Conservation (phyloP, 2,329 filamentous ascomycete genomes). For the Trichoderma semiorbis region DNA sequence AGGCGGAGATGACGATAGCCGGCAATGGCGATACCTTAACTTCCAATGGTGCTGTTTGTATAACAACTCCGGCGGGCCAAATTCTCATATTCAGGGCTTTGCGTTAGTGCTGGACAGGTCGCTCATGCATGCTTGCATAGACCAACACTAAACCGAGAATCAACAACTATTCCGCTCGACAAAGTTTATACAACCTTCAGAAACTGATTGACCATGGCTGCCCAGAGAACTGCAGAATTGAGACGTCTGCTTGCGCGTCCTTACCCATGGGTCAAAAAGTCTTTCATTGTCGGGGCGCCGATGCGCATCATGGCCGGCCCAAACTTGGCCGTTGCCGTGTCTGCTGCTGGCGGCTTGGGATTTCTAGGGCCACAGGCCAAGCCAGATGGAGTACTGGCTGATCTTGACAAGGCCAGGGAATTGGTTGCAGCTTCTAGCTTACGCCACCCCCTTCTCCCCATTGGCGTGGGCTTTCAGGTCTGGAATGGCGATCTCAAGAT, state of each 20-base stretch:
- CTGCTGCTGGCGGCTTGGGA: conserved; percentile 67
- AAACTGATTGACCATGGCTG: conserved; percentile 1
- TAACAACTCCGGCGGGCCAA: not conserved
- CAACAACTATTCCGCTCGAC: not conserved
- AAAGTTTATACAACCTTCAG: not conserved
- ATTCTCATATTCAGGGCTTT: not conserved
- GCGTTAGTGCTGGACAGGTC: not conserved
- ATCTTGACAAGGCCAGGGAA: conserved; percentile 30
- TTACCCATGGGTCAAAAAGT: conserved; percentile 35
- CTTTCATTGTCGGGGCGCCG: conserved; percentile 59
- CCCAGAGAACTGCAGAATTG: not conserved
- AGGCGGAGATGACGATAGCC: not conserved
- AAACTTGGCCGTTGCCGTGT: conserved; percentile 58
- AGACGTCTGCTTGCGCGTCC: conserved; percentile 17
- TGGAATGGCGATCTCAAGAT: conserved; percentile 41
- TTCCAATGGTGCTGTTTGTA: not conserved
- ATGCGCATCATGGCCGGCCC: conserved; percentile 63
- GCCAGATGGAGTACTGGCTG: conserved; percentile 29
- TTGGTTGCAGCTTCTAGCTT: conserved; percentile 23
- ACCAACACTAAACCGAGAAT: not conserved
- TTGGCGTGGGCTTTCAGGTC: conserved; percentile 46
- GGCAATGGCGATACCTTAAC: not conserved
- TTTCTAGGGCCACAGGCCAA: conserved; percentile 42
- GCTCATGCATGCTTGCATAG: not conserved
- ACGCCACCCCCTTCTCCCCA: conserved; percentile 27